Evolutionary conservation across 2,329 filamentous ascomycete genomes (phyloP).

Genomic region (Neodidymelliopsis sp.): DNA sequence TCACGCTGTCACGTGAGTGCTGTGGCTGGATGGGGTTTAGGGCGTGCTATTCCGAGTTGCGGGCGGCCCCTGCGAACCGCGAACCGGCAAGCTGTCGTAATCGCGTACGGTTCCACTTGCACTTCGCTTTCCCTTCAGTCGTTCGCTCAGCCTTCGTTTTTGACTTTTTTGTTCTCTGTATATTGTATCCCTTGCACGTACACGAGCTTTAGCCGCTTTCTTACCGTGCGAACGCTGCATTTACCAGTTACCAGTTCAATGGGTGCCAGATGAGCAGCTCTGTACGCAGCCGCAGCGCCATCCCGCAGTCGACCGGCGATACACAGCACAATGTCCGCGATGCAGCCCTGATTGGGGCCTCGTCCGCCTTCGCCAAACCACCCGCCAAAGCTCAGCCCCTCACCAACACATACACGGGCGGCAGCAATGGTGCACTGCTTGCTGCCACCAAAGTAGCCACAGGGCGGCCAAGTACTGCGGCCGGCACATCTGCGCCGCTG

Average conservation of each 20-base stretch:
- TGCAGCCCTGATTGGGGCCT: slow-evolving; percentile 59
- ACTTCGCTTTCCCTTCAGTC: slow-evolving; percentile 7
- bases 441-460: slow-evolving; percentile 54
- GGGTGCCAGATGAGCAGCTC: slow-evolving; percentile 47
- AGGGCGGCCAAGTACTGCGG: slow-evolving; percentile 23
- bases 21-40: slow-evolving; percentile 12
- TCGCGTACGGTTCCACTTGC: slow-evolving; percentile 14
- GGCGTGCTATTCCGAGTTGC: slow-evolving; percentile 5
- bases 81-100: slow-evolving; percentile 12
- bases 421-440: slow-evolving; percentile 53
- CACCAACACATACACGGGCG: slow-evolving; percentile 51
- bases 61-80: too few relatives aligned
- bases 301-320: slow-evolving; percentile 42
- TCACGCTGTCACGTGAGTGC: slow-evolving; percentile 28
- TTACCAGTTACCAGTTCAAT: slow-evolving; percentile 36
- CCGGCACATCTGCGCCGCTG: slow-evolving; percentile 30
- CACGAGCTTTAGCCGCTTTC: too few relatives aligned
- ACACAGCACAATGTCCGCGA: slow-evolving; percentile 49
- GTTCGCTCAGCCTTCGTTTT: slow-evolving; percentile 5
- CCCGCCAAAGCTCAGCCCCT: slow-evolving; percentile 51
- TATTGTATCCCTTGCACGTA: too few relatives aligned
- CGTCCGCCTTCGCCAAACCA: slow-evolving; percentile 57
- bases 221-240: too few relatives aligned
- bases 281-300: slow-evolving; percentile 40
- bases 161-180: neutral